Base-by-base conservation (phyloP, 192 early-diverging fungal genomes). In the Ambispora gerdemannii region DNA sequence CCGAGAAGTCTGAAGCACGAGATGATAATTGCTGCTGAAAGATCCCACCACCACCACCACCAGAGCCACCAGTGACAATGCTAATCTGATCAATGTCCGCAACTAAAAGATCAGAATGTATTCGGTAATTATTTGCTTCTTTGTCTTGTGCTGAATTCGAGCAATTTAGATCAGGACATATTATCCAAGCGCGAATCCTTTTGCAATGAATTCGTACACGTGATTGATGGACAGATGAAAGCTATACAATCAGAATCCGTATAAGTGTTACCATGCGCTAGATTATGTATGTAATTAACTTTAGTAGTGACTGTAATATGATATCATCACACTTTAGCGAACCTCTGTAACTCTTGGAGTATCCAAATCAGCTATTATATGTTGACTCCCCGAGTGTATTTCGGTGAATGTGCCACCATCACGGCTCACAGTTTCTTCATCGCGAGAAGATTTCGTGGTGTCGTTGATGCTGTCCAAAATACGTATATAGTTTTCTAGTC, bases 401-500 rank as follows among this genome's bases (percentile, higher is more conserved):
- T 60, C 61, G 27, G 53, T 56, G 13, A 35, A 28, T 3, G 24
- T 24, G n/a, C n/a, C n/a, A n/a, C n/a, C n/a, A n/a, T n/a, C n/a
- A 10, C 36, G 25, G 0, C 56, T 59, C n/a, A 49, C 30, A 25
- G 53, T n/a, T 4, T 55, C 25, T 10, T 70, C 67, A 34, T 35
- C 53, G 13, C 20, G 11, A 8, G 50, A 15, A 25, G 35, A 10
- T 20, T 65, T 28, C 2, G 56, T 35, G 22, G 50, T 35, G 22
- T 50, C 35, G 64, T 52, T 61, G 56, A 38, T 25, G 34, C 67
- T 31, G 20, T 51, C 47, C 30, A 75, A 36, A 32, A 72, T 72
- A 55, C 75, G 19, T 31, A 82, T 56, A 62, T 73, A 78, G 35
- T 74, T 75, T 60, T 82, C 80, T 51, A 86, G 59, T 52, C 84